Evolutionary conservation across 495 filamentous ascomycete species (phyloP).

Genomic region (Sporormia fimetaria): DNA sequence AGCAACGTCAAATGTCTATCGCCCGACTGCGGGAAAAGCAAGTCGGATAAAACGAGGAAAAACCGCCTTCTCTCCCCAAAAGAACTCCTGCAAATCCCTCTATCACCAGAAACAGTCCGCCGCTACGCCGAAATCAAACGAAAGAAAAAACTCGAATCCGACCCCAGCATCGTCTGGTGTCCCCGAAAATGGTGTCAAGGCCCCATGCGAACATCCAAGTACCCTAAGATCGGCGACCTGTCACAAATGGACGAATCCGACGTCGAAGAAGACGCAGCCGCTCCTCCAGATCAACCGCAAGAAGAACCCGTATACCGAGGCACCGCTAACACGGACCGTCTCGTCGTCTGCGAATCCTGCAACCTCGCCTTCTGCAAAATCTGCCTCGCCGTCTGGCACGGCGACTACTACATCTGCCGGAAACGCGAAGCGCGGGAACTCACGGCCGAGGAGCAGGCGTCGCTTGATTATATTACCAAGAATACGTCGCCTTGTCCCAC

Average conservation of each 20-base stretch:
- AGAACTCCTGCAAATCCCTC: conserved; percentile 76
- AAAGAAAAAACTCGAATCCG: conserved; percentile 80
- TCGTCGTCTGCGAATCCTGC: conserved; percentile 83
- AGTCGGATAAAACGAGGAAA: conserved; percentile 35
- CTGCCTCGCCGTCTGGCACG: conserved; percentile 76
- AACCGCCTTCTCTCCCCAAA: conserved; percentile 65
- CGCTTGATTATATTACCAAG: conserved; percentile 62
- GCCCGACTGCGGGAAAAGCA: conserved; percentile 60
- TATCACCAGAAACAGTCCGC: conserved; percentile 60
- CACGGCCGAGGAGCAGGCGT: conserved; percentile 72
- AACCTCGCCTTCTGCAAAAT: conserved; percentile 79
- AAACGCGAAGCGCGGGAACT: conserved; percentile 52
- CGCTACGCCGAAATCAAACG: conserved; percentile 83
- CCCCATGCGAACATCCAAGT: conserved; percentile 69
- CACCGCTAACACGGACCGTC: conserved; percentile 37
- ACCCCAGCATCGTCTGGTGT: conserved; percentile 88
- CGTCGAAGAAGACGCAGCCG: conserved; percentile 22
- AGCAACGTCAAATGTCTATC: conserved; percentile 63
- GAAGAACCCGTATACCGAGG: conserved; percentile 22
- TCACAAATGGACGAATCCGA: conserved; percentile 37
- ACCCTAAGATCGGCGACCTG: conserved; percentile 53
- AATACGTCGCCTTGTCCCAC: conserved; percentile 88
- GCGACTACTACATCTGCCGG: conserved; percentile 55
- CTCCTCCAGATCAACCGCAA: neutral
- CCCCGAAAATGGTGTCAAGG: conserved; percentile 90